Evolutionary conservation across 2,329 filamentous ascomycete species (phyloP).

Genomic region (Pseudogymnoascus sp.): DNA sequence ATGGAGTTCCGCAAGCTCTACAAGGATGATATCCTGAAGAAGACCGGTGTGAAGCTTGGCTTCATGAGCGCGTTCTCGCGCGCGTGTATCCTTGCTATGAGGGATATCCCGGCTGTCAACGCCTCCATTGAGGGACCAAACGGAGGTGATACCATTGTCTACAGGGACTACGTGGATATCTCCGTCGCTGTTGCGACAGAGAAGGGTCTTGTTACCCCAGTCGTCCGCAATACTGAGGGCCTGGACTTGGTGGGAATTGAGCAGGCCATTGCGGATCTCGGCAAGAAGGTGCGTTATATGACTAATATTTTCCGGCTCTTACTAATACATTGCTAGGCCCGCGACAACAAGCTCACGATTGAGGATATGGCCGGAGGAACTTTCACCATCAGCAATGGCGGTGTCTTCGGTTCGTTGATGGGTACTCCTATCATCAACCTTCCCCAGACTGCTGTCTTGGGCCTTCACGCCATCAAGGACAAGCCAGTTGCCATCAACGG

Average conservation of each 20-base stretch:
- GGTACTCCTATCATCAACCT: conserved; percentile 98
- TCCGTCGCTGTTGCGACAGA: conserved; percentile 95
- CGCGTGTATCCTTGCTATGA: conserved; percentile 85
- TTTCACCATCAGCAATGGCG: conserved; percentile 96
- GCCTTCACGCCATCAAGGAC: conserved; percentile 95
- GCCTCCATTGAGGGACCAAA: conserved; percentile 94
- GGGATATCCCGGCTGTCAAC: conserved; percentile 88
- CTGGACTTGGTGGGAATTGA: conserved; percentile 88
- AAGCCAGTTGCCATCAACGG: conserved; percentile 83
- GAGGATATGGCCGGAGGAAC: conserved; percentile 99
- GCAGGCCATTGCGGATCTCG: conserved; percentile 82
- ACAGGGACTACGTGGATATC: conserved; percentile 96
- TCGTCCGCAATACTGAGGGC: conserved; percentile 85
- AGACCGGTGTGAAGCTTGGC: conserved; percentile 94
- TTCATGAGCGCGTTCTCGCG: conserved; percentile 98
- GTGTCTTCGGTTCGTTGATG: conserved; percentile 95
- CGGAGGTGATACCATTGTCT: conserved; percentile 94
- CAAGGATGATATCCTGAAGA: conserved; percentile 94
- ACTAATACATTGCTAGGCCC: conserved; percentile 51
- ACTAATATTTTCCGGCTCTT: background rate
- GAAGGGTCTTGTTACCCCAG: conserved; percentile 93
- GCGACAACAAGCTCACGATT: conserved; percentile 93
- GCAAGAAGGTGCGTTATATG: conserved; percentile 67
- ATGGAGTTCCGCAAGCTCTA: conserved; percentile 97
- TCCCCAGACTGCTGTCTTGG: conserved; percentile 84